phyloP scores from a whole-genome alignment of 352 stramenopile genomes.

The Globisporangium polare region DNA sequence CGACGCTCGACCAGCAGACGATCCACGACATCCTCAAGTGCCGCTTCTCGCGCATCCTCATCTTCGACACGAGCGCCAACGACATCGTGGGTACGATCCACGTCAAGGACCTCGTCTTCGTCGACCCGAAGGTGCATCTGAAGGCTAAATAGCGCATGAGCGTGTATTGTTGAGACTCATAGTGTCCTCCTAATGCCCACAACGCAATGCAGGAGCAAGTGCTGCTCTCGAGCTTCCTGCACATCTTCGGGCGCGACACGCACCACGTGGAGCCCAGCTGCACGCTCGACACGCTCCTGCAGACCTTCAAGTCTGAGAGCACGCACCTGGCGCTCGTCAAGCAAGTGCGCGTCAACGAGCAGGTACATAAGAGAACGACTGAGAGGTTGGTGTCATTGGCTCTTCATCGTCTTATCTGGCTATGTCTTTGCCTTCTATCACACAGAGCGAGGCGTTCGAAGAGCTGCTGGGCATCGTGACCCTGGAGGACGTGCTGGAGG shows the following conservation, averaged over 20 bases:
- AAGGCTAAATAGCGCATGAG: slow-evolving; percentile 11
- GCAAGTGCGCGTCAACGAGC: slow-evolving; percentile 78
- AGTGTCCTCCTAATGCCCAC: background rate
- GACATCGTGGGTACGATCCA: slow-evolving; percentile 97
- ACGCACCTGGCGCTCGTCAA: slow-evolving; percentile 94
- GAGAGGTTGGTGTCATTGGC: background rate
- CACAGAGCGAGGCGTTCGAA: slow-evolving; percentile 85
- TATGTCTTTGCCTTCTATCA: slow-evolving; percentile 1
- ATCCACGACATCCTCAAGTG: slow-evolving; percentile 96
- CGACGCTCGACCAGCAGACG: slow-evolving; percentile 59
- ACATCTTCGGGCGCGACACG: slow-evolving; percentile 55
- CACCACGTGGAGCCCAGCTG: slow-evolving; percentile 89
- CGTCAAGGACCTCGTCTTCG: slow-evolving; percentile 98
- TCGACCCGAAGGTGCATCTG: slow-evolving; percentile 94
- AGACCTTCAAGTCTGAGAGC: slow-evolving; percentile 92
- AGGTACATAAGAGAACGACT: slow-evolving; percentile 18
- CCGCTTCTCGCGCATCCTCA: slow-evolving; percentile 95
- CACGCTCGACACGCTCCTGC: slow-evolving; percentile 90
- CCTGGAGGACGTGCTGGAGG: slow-evolving; percentile 97
- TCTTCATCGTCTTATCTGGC: too few relatives aligned
- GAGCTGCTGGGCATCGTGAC: slow-evolving; percentile 97
- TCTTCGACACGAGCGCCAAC: slow-evolving; percentile 75
- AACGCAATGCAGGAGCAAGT: slow-evolving; percentile 43
- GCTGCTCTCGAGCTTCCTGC: slow-evolving; percentile 58
- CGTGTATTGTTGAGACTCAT: slow-evolving; percentile 20